Conservation (phyloP, 192 early-diverging fungal species). For the Chytriomyces sp. region DNA sequence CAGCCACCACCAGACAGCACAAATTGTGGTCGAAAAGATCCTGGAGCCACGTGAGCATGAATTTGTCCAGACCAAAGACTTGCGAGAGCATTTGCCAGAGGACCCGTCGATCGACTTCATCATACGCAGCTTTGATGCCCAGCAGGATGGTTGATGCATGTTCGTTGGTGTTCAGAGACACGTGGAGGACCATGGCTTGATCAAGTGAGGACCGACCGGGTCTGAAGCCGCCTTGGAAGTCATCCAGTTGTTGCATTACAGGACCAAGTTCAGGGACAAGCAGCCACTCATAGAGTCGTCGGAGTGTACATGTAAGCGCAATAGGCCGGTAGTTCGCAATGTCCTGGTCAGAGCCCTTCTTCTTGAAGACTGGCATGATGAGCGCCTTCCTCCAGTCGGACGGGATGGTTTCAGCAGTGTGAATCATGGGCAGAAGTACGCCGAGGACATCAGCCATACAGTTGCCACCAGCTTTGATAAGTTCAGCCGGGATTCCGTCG, state of each 20-base stretch:
- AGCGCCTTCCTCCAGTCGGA: constrained; percentile 5
- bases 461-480: not conserved
- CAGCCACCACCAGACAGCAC: not conserved
- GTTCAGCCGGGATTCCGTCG: constrained; percentile 5
- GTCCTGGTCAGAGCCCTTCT: constrained; percentile 3
- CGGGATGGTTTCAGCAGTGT: not conserved
- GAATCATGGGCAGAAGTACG: not conserved
- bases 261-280: not conserved
- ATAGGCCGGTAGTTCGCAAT: not conserved
- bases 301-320: not conserved
- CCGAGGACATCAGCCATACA: not conserved
- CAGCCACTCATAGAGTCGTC: not conserved
- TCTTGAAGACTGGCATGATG: constrained; percentile 3
- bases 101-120: not conserved
- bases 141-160: not conserved
- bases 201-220: not conserved
- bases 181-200: constrained; percentile 4
- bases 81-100: not conserved
- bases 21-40: constrained; percentile 9
- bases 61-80: not conserved
- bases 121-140: too few species aligned
- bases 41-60: not conserved
- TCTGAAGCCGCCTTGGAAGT: not conserved
- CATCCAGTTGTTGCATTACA: not conserved
- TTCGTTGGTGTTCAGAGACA: not conserved